Base-by-base conservation (phyloP, 163 green algal species). In the Chlorella variabilis region DNA sequence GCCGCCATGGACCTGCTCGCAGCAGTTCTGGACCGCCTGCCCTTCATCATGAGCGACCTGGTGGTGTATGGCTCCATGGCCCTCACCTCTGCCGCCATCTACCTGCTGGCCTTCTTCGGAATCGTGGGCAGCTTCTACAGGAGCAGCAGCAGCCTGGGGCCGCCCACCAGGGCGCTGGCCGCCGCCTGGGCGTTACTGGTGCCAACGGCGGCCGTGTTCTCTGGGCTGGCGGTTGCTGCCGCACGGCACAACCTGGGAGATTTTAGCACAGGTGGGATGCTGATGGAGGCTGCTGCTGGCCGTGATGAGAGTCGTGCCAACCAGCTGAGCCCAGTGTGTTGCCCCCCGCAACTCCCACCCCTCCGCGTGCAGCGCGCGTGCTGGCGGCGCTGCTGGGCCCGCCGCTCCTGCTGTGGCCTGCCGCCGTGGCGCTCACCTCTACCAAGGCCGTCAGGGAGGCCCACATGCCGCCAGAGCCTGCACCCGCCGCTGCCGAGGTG, bases 31-130 rank as follows among this genome's bases (percentile, higher is more conserved):
- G 4, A 11, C 65, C 36, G 65, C 21, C 65, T 73, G 65, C 65
- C 65, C 20, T n/a, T n/a, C n/a, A 56, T 21, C 7, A 2, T 77
- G 11, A 66, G 48, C 0, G 70, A 77, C 23, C 4, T 23, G n/a
- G 70, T 77, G 9, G 36, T 77, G 4, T 77, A 77, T 23, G 70
- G 70, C 2, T 23, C 31, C 48, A 20, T 77, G 48, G 48, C 48
- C 0, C 15, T 34, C 4, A 15, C 29, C 9, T 34, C 70, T 0
- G 70, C 48, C 2, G 48, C 33, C 0, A 15, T 77, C 2, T 77
- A 49, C 21, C 0, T 18, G 0, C 34, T 77, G 18, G 23, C 31
- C 48, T 77, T 77, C 48, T 51, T 77, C 1, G 45, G 29, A 23
- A 63, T 45, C 20, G 45, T 63, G 29, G 45, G 69, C 15, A 36